Conservation (phyloP, 1,284 basidiomycete genomes). For the Fomitiporia mediterranea region DNA sequence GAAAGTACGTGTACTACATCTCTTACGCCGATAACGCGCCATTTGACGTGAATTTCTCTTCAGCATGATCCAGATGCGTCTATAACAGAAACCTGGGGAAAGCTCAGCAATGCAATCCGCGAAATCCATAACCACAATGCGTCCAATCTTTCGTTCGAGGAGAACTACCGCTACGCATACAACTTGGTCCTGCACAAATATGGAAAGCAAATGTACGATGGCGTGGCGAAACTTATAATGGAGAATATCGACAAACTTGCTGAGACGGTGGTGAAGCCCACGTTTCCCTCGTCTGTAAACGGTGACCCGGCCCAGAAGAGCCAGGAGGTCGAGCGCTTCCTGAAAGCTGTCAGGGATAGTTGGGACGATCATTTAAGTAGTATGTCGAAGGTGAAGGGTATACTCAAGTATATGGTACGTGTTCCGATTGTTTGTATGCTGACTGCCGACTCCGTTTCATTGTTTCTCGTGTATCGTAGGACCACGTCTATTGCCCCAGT, state of each 20-base stretch:
- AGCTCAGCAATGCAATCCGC: slow-evolving; percentile 78
- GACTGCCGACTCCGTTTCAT: background rate
- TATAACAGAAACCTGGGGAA: slow-evolving; percentile 69
- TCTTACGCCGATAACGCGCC: background rate
- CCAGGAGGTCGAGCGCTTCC: slow-evolving; percentile 78
- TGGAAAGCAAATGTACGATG: slow-evolving; percentile 87
- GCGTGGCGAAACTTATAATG: slow-evolving; percentile 74
- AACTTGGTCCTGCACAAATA: slow-evolving; percentile 89
- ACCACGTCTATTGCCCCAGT: slow-evolving; percentile 77
- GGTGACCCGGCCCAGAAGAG: slow-evolving; percentile 57
- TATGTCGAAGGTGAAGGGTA: slow-evolving; percentile 86
- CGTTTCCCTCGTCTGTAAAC: slow-evolving; percentile 64
- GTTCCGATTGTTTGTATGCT: background rate
- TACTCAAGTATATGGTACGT: slow-evolving; percentile 94
- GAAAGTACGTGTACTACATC: slow-evolving; percentile 39
- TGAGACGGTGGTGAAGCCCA: slow-evolving; percentile 71
- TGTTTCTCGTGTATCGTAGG: slow-evolving; percentile 45
- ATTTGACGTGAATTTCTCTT: background rate
- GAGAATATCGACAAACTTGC: slow-evolving; percentile 85
- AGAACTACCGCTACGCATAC: slow-evolving; percentile 93
- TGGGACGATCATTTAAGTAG: slow-evolving; percentile 95
- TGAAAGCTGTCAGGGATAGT: slow-evolving; percentile 79
- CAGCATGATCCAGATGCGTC: slow-evolving; percentile 69
- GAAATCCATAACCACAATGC: slow-evolving; percentile 97
- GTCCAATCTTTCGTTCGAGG: slow-evolving; percentile 90